Conservation (phyloP, 164 flowering plant species). For the Umbilicus rupestris region DNA sequence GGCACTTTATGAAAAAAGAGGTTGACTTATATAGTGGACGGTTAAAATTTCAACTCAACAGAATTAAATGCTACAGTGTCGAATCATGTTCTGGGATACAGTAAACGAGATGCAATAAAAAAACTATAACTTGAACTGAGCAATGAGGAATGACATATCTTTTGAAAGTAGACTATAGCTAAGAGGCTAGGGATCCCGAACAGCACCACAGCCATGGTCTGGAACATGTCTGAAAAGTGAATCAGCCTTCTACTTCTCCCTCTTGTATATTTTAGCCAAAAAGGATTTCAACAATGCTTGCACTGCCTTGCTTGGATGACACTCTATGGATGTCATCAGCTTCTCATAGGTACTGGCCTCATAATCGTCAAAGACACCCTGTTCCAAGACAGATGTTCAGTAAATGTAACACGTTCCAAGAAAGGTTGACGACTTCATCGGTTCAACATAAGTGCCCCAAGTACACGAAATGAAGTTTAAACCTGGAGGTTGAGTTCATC, state of each 20-base stretch:
- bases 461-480: background rate
- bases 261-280: constrained; percentile 81
- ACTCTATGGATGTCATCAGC: constrained; percentile 46
- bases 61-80: background rate
- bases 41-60: background rate
- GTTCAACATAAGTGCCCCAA: background rate
- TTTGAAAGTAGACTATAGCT: constrained; percentile 1
- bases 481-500: constrained; percentile 75
- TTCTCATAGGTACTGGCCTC: constrained; percentile 56
- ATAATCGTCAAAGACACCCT: constrained; percentile 60
- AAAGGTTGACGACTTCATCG: background rate
- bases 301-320: constrained; percentile 69
- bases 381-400: background rate
- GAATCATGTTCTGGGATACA: background rate
- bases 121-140: background rate
- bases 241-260: constrained; percentile 40
- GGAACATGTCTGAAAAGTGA: background rate
- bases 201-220: background rate
- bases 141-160: background rate
- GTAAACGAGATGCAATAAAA: background rate
- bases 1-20: background rate
- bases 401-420: background rate
- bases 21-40: background rate
- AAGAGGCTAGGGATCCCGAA: background rate
- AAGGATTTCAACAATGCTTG: constrained; percentile 78